Evolutionary conservation across 306 rosid species (phyloP).

Genomic region (Calophaca sinica): DNA sequence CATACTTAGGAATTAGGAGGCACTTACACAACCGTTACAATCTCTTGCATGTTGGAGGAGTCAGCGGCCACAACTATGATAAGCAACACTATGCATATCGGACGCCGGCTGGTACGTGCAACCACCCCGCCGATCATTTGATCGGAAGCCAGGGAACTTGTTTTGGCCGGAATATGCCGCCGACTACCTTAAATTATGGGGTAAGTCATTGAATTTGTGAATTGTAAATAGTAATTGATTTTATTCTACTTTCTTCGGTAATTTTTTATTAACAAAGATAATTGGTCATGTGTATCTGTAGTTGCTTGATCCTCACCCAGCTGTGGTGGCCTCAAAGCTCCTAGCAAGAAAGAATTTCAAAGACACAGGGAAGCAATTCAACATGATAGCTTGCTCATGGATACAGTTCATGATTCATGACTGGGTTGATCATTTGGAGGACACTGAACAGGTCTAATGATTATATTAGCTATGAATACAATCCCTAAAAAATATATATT

Average conservation of each 20-base stretch:
- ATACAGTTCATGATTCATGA: constrained; percentile 89
- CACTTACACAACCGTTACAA: constrained; percentile 75
- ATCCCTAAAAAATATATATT: no score
- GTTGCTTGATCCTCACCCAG: constrained; percentile 75
- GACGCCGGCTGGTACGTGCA: constrained; percentile 72
- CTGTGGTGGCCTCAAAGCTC: constrained; percentile 70
- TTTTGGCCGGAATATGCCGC: constrained; percentile 82
- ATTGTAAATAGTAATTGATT: no score
- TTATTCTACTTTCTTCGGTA: no score
- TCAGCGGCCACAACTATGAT: constrained; percentile 57
- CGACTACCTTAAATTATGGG: constrained; percentile 56
- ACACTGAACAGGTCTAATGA: constrained; percentile 62
- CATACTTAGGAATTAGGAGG: constrained; percentile 75
- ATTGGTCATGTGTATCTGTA: constrained; percentile 25
- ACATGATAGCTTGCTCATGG: constrained; percentile 83
- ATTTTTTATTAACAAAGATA: background rate
- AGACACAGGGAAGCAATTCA: constrained; percentile 75
- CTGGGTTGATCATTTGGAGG: constrained; percentile 87
- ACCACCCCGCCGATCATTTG: constrained; percentile 59
- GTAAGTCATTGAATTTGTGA: constrained; percentile 39
- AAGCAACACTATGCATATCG: constrained; percentile 48
- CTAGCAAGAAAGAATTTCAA: constrained; percentile 66
- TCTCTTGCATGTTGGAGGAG: constrained; percentile 59
- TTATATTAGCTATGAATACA: no score
- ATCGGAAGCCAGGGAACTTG: constrained; percentile 72